A percentile compares a stretch with the other conserved stretches of the same genome.
phyloP scores from a whole-genome alignment of 805 yeast genomes.

The Candida maesae region DNA sequence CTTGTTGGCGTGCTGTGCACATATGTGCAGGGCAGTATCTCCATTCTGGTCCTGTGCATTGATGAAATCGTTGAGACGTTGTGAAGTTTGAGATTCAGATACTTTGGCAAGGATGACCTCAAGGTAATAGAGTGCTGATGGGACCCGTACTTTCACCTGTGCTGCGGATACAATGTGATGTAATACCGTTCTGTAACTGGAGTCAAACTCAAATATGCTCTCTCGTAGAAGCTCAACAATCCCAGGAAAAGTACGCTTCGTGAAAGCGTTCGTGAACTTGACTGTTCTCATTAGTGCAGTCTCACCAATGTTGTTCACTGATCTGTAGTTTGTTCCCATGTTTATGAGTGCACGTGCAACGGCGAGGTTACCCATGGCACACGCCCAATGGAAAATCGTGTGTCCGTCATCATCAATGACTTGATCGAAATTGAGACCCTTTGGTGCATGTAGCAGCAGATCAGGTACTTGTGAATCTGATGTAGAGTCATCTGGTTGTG shows the following conservation, averaged over 20 bases:
- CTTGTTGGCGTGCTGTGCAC: constrained; percentile 56
- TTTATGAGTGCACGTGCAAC: constrained; percentile 72
- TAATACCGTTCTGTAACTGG: constrained; percentile 68
- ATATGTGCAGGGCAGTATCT: constrained; percentile 74
- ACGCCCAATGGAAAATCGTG: constrained; percentile 96
- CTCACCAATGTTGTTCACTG: constrained; percentile 67
- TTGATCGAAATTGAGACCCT: constrained; percentile 64
- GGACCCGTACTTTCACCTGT: constrained; percentile 59
- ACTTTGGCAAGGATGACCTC: constrained; percentile 73
- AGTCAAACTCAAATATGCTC: constrained; percentile 75
- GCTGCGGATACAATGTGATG: constrained; percentile 81
- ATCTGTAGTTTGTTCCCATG: constrained; percentile 68
- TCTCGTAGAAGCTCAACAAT: constrained; percentile 73
- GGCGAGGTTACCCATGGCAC: constrained; percentile 84
- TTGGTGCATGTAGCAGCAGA: constrained; percentile 59
- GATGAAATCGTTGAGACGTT: constrained; percentile 53
- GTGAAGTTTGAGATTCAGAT: constrained; percentile 58
- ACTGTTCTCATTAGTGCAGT: constrained; percentile 85
- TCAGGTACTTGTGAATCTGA: constrained; percentile 49
- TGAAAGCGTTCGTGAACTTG: constrained; percentile 82
- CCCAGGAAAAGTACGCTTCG: constrained; percentile 73
- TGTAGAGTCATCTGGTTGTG: constrained; percentile 51
- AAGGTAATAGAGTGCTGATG: constrained; percentile 80
- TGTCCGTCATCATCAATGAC: constrained; percentile 94
- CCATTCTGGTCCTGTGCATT: constrained; percentile 74